Evolutionary conservation across 108 stramenopile genomes (phyloP), one percentile per base, ranked within the genome.

Genomic region (Cylindrotheca closterium): DNA sequence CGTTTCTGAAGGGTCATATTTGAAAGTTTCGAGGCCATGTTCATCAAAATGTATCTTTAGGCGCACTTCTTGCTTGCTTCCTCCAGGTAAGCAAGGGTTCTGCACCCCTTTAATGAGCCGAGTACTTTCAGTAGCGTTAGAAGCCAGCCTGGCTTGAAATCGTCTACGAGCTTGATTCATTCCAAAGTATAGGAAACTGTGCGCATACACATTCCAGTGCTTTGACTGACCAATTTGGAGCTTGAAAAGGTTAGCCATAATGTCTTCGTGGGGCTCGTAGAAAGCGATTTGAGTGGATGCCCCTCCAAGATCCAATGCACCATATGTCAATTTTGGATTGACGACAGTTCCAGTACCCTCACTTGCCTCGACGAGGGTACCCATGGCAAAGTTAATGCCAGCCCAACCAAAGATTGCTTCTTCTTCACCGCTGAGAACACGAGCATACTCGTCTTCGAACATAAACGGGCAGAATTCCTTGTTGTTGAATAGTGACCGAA

Each of bases 281-380:
- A 96, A 96, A 15, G 85, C 65, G 54, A 98, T 94, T 74, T 98
- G 97, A 0, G 94, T 87, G 26, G 78, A 81, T 2, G 93, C 93
- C 2, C 97, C 97, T 15, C 97, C 97, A 45, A 98, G 59, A 66
- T 98, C 97, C 45, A 98, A 54, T 1, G 96, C 89, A 1, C 96
- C 97, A 31, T 81, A 89, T 1, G 92, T 91, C n/a, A 68, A 54
- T 26, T 77, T 63, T 32, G 86, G 79, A 58, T 74, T 49, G n/a
- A 55, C 17, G 27, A 78, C 71, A 1, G 83, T 71, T 37, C 90
- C 86, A 63, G 63, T 54, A 8, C 88, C 81, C 50, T 79, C 52
- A 45, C 82, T 83, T 48, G 81, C 82, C 53, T 75, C 47, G 28
- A 86, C 46, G 33, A 93, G 75, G 57, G 60, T 75, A n/a, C 85